These are phyloP conservation scores for Ascochyta lentis DNA, from an alignment of 2,329 filamentous ascomycete species.

Conservation along the genomic window DNA sequence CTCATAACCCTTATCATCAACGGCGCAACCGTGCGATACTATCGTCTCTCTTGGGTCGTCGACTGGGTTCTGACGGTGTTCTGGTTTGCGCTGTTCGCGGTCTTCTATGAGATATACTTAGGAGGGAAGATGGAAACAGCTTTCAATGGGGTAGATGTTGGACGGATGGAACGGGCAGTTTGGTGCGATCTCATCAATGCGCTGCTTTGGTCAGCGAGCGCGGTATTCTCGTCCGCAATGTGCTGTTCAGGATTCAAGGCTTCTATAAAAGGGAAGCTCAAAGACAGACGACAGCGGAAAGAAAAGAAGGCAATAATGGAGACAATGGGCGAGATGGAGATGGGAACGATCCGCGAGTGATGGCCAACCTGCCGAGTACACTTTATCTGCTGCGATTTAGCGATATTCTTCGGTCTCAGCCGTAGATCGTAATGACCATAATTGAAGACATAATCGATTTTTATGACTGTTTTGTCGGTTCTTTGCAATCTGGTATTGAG, in stretches of 20 bases:
- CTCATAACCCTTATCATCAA: slow-evolving; percentile 24
- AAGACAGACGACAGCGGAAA: slow-evolving; percentile 12
- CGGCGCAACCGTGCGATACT: slow-evolving; percentile 29
- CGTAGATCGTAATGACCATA: background rate
- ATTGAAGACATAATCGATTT: background rate
- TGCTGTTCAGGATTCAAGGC: slow-evolving; percentile 33
- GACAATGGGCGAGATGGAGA: slow-evolving; percentile 15
- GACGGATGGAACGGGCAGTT: slow-evolving; percentile 28
- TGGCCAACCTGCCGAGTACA: background rate
- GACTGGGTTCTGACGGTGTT: slow-evolving; percentile 29
- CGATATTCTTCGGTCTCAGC: background rate
- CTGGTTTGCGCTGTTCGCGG: slow-evolving; percentile 33
- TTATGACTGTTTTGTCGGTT: no score
- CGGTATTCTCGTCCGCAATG: slow-evolving; percentile 34
- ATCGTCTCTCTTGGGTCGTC: slow-evolving; percentile 29
- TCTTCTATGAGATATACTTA: slow-evolving; percentile 27
- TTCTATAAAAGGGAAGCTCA: slow-evolving; percentile 23
- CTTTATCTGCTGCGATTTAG: background rate
- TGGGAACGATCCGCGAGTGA: slow-evolving; percentile 7
- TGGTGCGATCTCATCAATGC: slow-evolving; percentile 35
- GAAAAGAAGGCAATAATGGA: background rate
- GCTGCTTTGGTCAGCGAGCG: slow-evolving; percentile 32
- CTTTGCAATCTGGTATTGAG: no score
- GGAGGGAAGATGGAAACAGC: background rate
- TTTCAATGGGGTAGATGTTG: slow-evolving; percentile 18